These are phyloP conservation scores for Amanita pseudoporphyria DNA, from an alignment of 768 basidiomycete species.

Conservation along the genomic window DNA sequence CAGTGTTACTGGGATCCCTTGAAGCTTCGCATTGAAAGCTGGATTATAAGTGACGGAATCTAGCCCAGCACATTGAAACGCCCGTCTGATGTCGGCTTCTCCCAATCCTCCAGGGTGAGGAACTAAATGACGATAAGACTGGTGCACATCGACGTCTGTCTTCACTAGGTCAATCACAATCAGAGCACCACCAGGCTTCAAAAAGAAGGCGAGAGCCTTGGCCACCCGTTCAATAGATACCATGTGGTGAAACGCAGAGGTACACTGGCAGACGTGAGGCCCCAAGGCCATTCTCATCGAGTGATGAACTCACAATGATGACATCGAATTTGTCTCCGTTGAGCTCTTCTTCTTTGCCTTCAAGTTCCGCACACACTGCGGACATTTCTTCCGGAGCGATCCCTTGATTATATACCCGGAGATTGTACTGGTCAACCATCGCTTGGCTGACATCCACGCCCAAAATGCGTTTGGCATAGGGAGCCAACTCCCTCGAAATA, in stretches of 20 bases:
- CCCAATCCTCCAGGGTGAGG: constrained; percentile 45
- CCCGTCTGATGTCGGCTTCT: constrained; percentile 34
- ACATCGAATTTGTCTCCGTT: constrained; percentile 55
- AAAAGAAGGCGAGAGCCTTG: constrained; percentile 31
- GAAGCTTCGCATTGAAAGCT: constrained; percentile 20
- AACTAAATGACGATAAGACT: constrained; percentile 23
- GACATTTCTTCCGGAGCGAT: constrained; percentile 57
- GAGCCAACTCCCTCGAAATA: constrained; percentile 50
- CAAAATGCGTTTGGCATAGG: constrained; percentile 50
- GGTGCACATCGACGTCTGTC: constrained; percentile 12
- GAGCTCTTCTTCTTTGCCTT: constrained; percentile 37
- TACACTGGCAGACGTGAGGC: constrained; percentile 35
- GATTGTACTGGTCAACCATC: constrained; percentile 61
- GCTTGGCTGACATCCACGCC: constrained; percentile 71
- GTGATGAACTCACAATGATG: constrained; percentile 41
- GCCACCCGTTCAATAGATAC: constrained; percentile 37
- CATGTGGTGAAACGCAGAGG: constrained; percentile 56
- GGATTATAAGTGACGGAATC: constrained; percentile 30
- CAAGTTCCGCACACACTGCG: constrained; percentile 44
- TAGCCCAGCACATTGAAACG: constrained; percentile 48
- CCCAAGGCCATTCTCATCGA: neutral
- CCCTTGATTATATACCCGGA: constrained; percentile 47
- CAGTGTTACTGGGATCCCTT: constrained; percentile 27
- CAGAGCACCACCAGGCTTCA: constrained; percentile 48
- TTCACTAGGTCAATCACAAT: constrained; percentile 44